Percentiles rank a stretch among this genome's conserved stretches.
These are phyloP conservation scores for Botryotinia globosa DNA, from an alignment of 2,329 filamentous ascomycete species.

Conservation along the genomic window DNA sequence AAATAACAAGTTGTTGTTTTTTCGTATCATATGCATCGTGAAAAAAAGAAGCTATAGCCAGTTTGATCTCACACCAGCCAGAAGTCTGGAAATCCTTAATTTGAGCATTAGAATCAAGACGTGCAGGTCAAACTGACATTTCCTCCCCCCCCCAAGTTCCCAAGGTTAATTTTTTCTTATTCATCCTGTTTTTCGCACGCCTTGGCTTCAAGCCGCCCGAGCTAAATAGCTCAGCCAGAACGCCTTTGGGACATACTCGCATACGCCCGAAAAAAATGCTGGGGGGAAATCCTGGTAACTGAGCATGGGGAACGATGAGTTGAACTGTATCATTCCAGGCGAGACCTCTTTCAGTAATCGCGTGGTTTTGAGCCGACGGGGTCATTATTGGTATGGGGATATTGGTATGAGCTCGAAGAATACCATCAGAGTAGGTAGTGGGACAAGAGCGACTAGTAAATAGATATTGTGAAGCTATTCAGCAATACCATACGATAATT, in stretches of 20 bases:
- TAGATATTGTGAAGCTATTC: not conserved
- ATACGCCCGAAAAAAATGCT: constrained; percentile 6
- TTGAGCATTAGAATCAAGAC: not conserved
- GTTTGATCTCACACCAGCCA: not conserved
- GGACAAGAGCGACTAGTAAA: not conserved
- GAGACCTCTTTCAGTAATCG: not conserved
- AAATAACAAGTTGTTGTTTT: not conserved
- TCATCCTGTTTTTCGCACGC: not conserved
- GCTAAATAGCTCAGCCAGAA: constrained; percentile 8
- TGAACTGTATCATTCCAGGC: not conserved
- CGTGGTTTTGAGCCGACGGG: not conserved
- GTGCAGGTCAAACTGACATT: not conserved
- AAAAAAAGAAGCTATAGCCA: constrained; percentile 1
- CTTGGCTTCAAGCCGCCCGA: not conserved
- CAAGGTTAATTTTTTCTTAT: not conserved
- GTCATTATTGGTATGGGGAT: not conserved
- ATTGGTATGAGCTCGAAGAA: not conserved
- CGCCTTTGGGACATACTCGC: constrained; percentile 12
- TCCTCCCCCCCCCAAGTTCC: not conserved
- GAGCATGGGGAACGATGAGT: constrained; percentile 2
- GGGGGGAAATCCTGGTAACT: not conserved
- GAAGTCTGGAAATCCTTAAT: constrained; percentile 3
- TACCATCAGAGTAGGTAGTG: not conserved
- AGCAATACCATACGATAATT: not conserved
- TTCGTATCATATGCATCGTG: not conserved